Conservation (phyloP, 2,329 filamentous ascomycete genomes). For the Trichoderma sp. region DNA sequence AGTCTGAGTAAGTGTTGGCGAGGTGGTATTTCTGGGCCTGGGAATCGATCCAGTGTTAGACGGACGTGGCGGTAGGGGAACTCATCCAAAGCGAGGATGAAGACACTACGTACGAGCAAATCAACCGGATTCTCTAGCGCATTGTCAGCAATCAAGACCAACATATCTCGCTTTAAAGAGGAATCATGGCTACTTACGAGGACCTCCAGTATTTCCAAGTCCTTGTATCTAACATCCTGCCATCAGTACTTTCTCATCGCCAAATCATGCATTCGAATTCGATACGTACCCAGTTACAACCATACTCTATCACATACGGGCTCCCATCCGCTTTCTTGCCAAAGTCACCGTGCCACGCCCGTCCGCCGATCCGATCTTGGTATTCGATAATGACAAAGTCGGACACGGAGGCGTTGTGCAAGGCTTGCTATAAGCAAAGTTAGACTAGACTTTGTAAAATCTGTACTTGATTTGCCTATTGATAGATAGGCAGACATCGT, state of each 20-base stretch:
- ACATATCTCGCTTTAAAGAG: neutral
- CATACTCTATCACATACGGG: constrained; percentile 62
- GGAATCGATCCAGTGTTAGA: neutral
- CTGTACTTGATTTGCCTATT: neutral
- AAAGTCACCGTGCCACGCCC: constrained; percentile 59
- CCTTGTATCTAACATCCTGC: constrained; percentile 28
- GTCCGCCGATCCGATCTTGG: constrained; percentile 62
- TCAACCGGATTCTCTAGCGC: constrained; percentile 62
- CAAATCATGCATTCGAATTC: constrained; percentile 27
- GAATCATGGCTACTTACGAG: constrained; percentile 26
- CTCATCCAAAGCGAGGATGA: neutral
- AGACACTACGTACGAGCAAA: constrained; percentile 43
- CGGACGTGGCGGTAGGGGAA: neutral
- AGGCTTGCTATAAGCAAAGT: constrained; percentile 46
- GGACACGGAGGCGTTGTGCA: constrained; percentile 60
- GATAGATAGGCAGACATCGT: neutral
- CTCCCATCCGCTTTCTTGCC: constrained; percentile 52
- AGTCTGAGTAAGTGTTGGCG: constrained; percentile 59
- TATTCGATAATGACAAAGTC: constrained; percentile 69
- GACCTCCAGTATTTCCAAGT: constrained; percentile 31
- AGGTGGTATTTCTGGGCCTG: constrained; percentile 59
- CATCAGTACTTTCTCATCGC: constrained; percentile 27
- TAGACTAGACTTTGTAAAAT: neutral
- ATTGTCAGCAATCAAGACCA: neutral
- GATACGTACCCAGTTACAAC: constrained; percentile 62